Evolutionary conservation across 2,329 filamentous ascomycete genomes (phyloP).

Genomic region (Hymenoscyphus fructigenus): DNA sequence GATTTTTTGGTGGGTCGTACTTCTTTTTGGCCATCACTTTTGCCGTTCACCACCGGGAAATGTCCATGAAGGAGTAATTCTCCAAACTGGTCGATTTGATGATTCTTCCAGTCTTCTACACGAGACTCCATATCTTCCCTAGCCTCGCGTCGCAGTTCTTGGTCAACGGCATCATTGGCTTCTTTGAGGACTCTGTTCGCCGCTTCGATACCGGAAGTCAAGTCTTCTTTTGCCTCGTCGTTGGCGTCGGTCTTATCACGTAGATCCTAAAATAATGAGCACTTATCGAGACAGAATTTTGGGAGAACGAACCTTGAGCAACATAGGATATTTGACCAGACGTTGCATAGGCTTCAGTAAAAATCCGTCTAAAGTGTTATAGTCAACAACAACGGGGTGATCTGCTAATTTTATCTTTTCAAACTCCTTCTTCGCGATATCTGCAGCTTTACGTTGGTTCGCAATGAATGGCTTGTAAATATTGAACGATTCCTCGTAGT

Average conservation of each 20-base stretch:
- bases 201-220: conserved; percentile 74
- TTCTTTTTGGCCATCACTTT: conserved; percentile 89
- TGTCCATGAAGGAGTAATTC: conserved; percentile 84
- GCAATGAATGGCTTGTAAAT: conserved; percentile 98
- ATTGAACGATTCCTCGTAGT: conserved; percentile 82
- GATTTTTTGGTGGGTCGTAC: conserved; percentile 26
- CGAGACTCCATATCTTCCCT: conserved; percentile 76
- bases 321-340: conserved; percentile 87
- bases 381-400: conserved; percentile 79
- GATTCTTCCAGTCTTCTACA: conserved; percentile 97
- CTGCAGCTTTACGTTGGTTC: conserved; percentile 88
- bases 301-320: conserved; percentile 65
- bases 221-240: conserved; percentile 67
- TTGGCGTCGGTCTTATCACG: conserved; percentile 78
- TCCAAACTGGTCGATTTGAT: conserved; percentile 88
- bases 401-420: conserved; percentile 78
- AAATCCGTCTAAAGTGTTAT: conserved; percentile 86
- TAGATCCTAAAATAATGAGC: conserved; percentile 61
- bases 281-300: conserved; percentile 1
- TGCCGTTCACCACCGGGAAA: conserved; percentile 86
- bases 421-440: conserved; percentile 80
- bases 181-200: conserved; percentile 79
- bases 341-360: conserved; percentile 95
- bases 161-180: conserved; percentile 88
- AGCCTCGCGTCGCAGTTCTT: conserved; percentile 80